These are phyloP conservation scores for Oleoguttula mirabilis DNA, from an alignment of 495 filamentous ascomycete genomes.

Conservation along the genomic window DNA sequence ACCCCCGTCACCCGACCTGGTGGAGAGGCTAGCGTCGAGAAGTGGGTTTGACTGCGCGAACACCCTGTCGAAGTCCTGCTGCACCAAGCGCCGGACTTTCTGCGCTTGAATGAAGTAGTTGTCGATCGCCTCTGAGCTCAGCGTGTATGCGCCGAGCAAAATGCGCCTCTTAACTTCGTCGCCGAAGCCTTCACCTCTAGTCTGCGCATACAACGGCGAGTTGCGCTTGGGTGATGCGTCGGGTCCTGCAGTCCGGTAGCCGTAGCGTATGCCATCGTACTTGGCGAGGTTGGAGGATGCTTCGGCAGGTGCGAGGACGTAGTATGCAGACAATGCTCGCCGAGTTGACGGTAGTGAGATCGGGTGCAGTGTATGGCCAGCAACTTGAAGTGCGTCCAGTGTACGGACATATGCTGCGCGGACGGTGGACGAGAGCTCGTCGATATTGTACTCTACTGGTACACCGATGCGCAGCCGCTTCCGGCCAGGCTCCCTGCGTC, in stretches of 20 bases:
- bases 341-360: conserved; percentile 77
- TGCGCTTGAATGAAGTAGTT: conserved; percentile 97
- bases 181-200: conserved; percentile 63
- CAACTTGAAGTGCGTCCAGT: conserved; percentile 41
- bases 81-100: conserved; percentile 69
- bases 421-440: conserved; percentile 58
- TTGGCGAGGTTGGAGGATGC: conserved; percentile 95
- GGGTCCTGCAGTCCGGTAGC: conserved; percentile 34
- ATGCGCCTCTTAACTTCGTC: conserved; percentile 76
- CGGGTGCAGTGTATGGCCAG: conserved; percentile 57
- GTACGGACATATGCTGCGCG: conserved; percentile 55
- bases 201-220: conserved; percentile 58
- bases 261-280: conserved; percentile 92
- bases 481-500: conserved; percentile 23
- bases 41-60: conserved; percentile 62
- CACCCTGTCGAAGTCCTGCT: conserved; percentile 68
- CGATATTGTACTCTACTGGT: conserved; percentile 78
- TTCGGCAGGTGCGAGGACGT: conserved; percentile 87
- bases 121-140: conserved; percentile 82
- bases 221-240: conserved; percentile 18
- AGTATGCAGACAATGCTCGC: conserved; percentile 83
- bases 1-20: conserved; percentile 16
- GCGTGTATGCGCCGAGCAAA: conserved; percentile 75
- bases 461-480: conserved; percentile 48
- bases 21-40: conserved; percentile 1